phyloP scores from a whole-genome alignment of 805 yeast species.

The Tetrapisispora iriomotensis region DNA sequence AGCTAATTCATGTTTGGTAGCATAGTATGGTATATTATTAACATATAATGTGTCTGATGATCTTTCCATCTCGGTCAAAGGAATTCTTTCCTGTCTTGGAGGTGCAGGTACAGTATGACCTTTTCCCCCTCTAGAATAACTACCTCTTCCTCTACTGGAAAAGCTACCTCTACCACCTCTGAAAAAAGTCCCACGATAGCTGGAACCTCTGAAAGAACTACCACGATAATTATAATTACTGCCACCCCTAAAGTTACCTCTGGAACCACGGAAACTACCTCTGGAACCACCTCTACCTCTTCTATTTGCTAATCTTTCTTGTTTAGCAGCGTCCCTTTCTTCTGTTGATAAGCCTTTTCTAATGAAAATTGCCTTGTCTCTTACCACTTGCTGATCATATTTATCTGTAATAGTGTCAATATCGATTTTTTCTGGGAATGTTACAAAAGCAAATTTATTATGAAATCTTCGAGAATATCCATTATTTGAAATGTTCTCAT shows the following conservation, averaged over 20 bases:
- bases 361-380: conserved; percentile 27
- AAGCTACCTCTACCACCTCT: conserved; percentile 9
- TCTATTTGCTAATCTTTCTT: conserved; percentile 5
- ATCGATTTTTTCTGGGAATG: conserved; percentile 24
- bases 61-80: conserved; percentile 32
- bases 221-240: conserved; percentile 2
- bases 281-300: conserved; percentile 9
- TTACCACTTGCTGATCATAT: conserved; percentile 12
- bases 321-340: conserved; percentile 8
- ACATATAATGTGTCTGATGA: conserved; percentile 48
- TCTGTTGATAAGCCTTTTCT: conserved; percentile 20
- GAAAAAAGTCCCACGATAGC: conserved; percentile 7
- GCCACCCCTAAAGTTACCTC: conserved; percentile 8
- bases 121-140: conserved; percentile 11
- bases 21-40: conserved; percentile 54
- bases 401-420: conserved; percentile 21
- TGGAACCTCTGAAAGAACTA: conserved; percentile 5
- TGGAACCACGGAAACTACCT: conserved; percentile 13
- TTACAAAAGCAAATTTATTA: conserved; percentile 27
- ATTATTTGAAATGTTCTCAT: conserved; percentile 8
- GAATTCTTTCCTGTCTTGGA: conserved; percentile 26
- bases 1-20: conserved; percentile 45
- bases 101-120: conserved; percentile 8
- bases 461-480: conserved; percentile 12
- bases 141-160: conserved; percentile 14